Evolutionary conservation across 257 asterid species (phyloP).

Genomic region (Verbascum thapsus): DNA sequence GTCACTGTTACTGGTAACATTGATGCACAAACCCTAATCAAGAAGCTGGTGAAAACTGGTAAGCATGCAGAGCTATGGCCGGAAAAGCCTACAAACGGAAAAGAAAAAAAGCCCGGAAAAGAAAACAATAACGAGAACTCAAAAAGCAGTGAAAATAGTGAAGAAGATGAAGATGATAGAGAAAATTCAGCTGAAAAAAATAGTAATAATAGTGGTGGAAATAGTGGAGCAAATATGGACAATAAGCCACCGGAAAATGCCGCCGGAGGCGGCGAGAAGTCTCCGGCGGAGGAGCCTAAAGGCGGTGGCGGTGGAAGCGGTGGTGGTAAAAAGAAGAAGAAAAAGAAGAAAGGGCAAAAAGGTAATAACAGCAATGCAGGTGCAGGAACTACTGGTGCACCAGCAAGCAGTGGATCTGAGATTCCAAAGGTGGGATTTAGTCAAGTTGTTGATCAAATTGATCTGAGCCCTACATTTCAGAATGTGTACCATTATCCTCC

Average conservation of each 20-base stretch:
- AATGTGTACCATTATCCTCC: constrained; percentile 39
- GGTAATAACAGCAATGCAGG: constrained; percentile 31
- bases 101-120: constrained; percentile 44
- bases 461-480: constrained; percentile 43
- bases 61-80: constrained; percentile 85
- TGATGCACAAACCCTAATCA: constrained; percentile 57
- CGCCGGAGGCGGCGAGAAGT: constrained; percentile 34
- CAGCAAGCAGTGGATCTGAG: constrained; percentile 45
- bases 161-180: constrained; percentile 47
- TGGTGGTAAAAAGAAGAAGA: constrained; percentile 70
- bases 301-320: constrained; percentile 32
- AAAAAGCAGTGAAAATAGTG: constrained; percentile 41
- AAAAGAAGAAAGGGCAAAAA: constrained; percentile 40
- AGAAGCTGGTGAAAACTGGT: constrained; percentile 62
- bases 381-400: constrained; percentile 36
- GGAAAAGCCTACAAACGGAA: constrained; percentile 43
- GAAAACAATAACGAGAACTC: constrained; percentile 22
- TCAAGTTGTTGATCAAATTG: constrained; percentile 42
- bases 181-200: constrained; percentile 29
- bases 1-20: constrained; percentile 80
- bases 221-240: constrained; percentile 33
- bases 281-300: constrained; percentile 31
- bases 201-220: constrained; percentile 25
- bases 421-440: constrained; percentile 39
- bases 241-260: constrained; percentile 37